Base-by-base conservation (phyloP, 176 grass and related monocot species). In the Secale cereale region DNA sequence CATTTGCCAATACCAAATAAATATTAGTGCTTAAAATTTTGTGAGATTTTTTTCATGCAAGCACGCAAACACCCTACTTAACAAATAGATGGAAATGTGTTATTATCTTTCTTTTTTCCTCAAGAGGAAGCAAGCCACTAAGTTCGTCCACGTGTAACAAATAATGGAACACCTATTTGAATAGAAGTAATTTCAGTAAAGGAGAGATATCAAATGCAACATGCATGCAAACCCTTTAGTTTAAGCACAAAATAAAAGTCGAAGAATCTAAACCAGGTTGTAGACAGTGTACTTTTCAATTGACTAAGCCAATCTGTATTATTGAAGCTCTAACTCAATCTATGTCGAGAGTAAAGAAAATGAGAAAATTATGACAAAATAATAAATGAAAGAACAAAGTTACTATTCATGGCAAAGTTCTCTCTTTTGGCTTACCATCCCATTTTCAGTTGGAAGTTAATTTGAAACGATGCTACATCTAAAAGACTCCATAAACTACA, bases 181-280 rank as follows among this genome's bases (percentile, higher is more conserved):
- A 80, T 12, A 28, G 46, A 84, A 76, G 40, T 66, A 84, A 29
- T 76, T 31, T 83, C 27, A 74, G 60, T 65, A 9, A 80, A 80
- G 39, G 62, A 46, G 16, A 66, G 6, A 79, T 43, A 78, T 62
- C 56, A 78, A 78, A 60, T 19, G 33, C 33, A 19, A 45, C 39
- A 65, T 19, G 5, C 17, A 80, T n/a, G 17, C 28, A 45, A 65
- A 46, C 60, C 39, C 59, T 63, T 56, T 63, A 11, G 33, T 78
- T 63, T 43, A 43, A 60, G 57, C 60, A 43, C n/a, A 16, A 45
- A 45, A 65, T 45, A 41, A 43, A 63, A 80, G 63, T 41, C 15
- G 36, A 79, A 59, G 25, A 59, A 20, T 43, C 23, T 16, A 43
- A 27, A 65, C 19, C 37, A 79, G 43, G 9, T 39, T 61, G 9